Evolutionary conservation across 495 filamentous ascomycete genomes (phyloP), one percentile per base, ranked within the genome.

Genomic region (Talaromyces wortmannii): DNA sequence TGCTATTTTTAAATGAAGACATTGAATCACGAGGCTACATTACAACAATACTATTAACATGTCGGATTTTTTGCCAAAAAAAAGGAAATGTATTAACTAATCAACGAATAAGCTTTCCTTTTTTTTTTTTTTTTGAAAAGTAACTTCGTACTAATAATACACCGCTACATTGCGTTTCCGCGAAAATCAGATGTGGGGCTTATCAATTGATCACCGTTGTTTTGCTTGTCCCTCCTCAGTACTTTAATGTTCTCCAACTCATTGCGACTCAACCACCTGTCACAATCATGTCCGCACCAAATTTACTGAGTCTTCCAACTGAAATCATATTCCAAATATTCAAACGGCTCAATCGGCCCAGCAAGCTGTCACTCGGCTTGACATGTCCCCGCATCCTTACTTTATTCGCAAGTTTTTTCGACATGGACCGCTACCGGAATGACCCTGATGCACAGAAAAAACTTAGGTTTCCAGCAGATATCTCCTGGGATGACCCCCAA

Each of bases 401-500:
- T 50, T 8, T 50, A 50, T 50, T 4, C 13, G 13, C 48, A 0
- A 31, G 48, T 2, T 50, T 50, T 17, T 17, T 50, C 5, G 11
- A 50, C 48, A 50, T 50, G 30, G 48, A 50, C 1, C 48, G 48
- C 23, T 36, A 50, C 12, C 48, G 48, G 5, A 0, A 33, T 33
- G 48, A 50, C 29, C 48, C 30, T 17, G 18, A 50, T 33, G 48
- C 13, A 32, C n/a, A 31, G 30, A 7, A 4, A 50, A 50, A 17
- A 6, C 48, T 50, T 50, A 3, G 30, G 1, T 32, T 50, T 33
- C 29, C 48, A 50, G 30, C 30, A 50, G 7, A 15, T 7, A 10
- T 50, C 48, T 50, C 30, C 23, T 50, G 48, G 48, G 48, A 50
- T 50, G 48, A 50, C 30, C 30, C 48, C 6, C 48, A 50, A 31